phyloP scores from a whole-genome alignment of 2,329 filamentous ascomycete species.

The Fusarium foetens region DNA sequence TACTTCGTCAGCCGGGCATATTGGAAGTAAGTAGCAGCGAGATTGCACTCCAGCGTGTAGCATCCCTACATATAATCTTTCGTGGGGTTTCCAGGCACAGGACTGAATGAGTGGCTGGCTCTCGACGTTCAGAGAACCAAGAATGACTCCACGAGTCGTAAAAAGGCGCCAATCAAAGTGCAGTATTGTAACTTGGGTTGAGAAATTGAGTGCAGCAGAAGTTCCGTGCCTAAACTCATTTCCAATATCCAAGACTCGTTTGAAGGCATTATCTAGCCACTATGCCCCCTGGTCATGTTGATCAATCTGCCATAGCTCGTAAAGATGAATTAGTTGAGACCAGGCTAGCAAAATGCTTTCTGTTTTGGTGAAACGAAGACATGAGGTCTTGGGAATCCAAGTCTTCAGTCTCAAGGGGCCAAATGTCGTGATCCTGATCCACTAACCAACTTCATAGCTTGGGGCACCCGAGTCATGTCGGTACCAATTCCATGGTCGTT shows the following conservation, averaged over 20 bases:
- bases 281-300: neutral
- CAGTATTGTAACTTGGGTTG: neutral
- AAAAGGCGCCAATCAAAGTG: neutral
- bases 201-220: neutral
- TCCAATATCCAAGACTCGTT: neutral
- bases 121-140: neutral
- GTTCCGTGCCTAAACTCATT: neutral
- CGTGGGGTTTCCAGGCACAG: neutral
- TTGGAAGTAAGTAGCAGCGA: slow-evolving; percentile 2
- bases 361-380: neutral
- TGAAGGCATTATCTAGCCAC: neutral
- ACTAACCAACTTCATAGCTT: neutral
- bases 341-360: neutral
- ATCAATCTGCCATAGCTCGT: neutral
- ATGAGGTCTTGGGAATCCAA: neutral
- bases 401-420: neutral
- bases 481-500: slow-evolving; percentile 12
- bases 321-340: neutral
- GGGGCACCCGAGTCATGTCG: slow-evolving; percentile 6
- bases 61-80: neutral
- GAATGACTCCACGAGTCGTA: neutral
- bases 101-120: neutral
- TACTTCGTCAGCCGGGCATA: neutral
- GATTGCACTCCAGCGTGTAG: neutral
- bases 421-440: slow-evolving; percentile 17